phyloP scores from a whole-genome alignment of 129 eudicot species.

The Flaveria trinervia region DNA sequence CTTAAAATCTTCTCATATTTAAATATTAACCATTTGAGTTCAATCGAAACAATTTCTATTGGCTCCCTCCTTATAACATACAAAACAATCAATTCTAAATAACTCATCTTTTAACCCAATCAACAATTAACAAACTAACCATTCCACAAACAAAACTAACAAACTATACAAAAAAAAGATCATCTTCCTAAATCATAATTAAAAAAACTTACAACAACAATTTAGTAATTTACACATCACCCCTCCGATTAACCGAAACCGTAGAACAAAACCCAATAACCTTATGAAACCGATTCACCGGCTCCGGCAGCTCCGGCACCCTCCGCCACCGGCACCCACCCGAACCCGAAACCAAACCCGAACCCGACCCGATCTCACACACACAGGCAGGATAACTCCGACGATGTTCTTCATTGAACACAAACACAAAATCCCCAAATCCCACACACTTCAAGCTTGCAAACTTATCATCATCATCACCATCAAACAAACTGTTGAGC shows the following conservation, averaged over 20 bases:
- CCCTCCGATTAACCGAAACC: conserved; percentile 37
- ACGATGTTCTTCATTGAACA: conserved; percentile 52
- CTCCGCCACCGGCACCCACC: conserved; percentile 58
- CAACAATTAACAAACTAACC: no score
- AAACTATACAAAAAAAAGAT: no score
- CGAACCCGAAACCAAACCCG: not conserved
- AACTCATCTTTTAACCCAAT: no score
- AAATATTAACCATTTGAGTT: no score
- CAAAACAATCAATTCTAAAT: no score
- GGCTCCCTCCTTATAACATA: no score
- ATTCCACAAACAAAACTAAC: no score
- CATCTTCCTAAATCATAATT: no score
- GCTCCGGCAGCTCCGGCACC: conserved; percentile 56
- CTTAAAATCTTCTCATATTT: no score
- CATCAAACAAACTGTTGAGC: conserved; percentile 49
- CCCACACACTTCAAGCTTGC: conserved; percentile 65
- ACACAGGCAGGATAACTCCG: conserved; percentile 52
- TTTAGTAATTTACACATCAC: not conserved
- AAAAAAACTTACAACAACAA: not conserved
- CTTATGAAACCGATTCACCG: conserved; percentile 48
- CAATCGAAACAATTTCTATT: no score
- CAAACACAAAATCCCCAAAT: conserved; percentile 46
- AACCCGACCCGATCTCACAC: conserved; percentile 42
- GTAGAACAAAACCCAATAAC: conserved; percentile 52
- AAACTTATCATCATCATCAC: conserved; percentile 51